phyloP scores from a whole-genome alignment of 73 alveolate species.

The Paramecium caudatum region DNA sequence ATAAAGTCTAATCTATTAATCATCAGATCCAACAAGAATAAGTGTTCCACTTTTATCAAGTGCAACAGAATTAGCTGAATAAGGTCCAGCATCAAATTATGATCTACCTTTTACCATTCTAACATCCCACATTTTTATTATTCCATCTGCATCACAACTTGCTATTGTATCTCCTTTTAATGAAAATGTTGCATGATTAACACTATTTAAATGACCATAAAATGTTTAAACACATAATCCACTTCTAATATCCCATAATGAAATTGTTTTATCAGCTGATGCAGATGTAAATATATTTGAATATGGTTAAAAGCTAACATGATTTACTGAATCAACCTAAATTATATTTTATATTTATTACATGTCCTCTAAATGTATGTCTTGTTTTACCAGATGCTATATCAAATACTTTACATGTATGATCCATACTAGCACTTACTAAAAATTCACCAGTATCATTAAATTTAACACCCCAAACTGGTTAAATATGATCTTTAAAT shows the following conservation, averaged over 20 bases:
- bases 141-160: slow-evolving; percentile 99
- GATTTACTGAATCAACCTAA: slow-evolving; percentile 96
- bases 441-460: slow-evolving; percentile 90
- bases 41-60: slow-evolving; percentile 96
- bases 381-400: slow-evolving; percentile 92
- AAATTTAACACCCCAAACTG: slow-evolving; percentile 93
- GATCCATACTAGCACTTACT: slow-evolving; percentile 98
- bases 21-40: slow-evolving; percentile 97
- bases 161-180: slow-evolving; percentile 97
- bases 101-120: slow-evolving; percentile 98
- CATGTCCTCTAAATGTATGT: slow-evolving; percentile 99
- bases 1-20: slow-evolving; percentile 87
- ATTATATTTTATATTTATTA: not conserved
- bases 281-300: slow-evolving; percentile 97
- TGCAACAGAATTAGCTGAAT: slow-evolving; percentile 95
- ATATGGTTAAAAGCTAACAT: slow-evolving; percentile 96
- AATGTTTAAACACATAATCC: slow-evolving; percentile 98
- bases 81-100: slow-evolving; percentile 96
- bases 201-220: slow-evolving; percentile 99
- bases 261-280: slow-evolving; percentile 99
- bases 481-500: slow-evolving; percentile 97
- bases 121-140: slow-evolving; percentile 99
- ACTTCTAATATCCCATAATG: slow-evolving; percentile 99
- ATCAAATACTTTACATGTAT: slow-evolving; percentile 97
- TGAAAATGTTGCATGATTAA: slow-evolving; percentile 94